phyloP scores from a whole-genome alignment of 1,284 basidiomycete species.

The Microstroma glucosiphilum region DNA sequence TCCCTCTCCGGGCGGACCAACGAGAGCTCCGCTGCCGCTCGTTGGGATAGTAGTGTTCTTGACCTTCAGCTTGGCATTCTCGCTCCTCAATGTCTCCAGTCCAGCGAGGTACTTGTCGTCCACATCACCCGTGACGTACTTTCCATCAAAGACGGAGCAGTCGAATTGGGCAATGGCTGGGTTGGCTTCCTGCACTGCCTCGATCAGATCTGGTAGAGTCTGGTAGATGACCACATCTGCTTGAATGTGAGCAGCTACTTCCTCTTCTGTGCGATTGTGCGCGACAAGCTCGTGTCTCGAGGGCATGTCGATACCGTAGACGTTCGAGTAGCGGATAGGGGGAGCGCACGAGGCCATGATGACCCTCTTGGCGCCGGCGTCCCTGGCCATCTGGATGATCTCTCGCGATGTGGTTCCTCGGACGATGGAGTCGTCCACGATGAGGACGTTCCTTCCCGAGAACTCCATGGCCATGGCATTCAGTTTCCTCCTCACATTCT shows the following conservation, averaged over 20 bases:
- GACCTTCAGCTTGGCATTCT: conserved; percentile 65
- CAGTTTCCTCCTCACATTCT: conserved; percentile 90
- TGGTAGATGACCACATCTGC: conserved; percentile 97
- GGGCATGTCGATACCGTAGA: conserved; percentile 99
- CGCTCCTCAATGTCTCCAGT: conserved; percentile 73
- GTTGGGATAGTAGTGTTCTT: conserved; percentile 22
- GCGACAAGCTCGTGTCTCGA: conserved; percentile 89
- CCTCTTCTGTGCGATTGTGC: conserved; percentile 67
- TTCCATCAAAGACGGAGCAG: conserved; percentile 94
- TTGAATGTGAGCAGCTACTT: conserved; percentile 78
- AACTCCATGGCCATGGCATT: conserved; percentile 99
- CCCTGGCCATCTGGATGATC: conserved; percentile 98
- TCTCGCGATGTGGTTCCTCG: conserved; percentile 97
- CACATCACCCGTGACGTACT: conserved; percentile 95
- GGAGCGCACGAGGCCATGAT: conserved; percentile 96
- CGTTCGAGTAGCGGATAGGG: conserved; percentile 88
- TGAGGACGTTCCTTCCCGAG: conserved; percentile 78
- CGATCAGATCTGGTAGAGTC: conserved; percentile 79
- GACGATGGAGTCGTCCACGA: conserved; percentile 98
- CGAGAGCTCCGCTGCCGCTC: conserved; percentile 22
- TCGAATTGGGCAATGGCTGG: conserved; percentile 74
- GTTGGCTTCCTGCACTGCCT: conserved; percentile 84
- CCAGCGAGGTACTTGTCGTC: conserved; percentile 73
- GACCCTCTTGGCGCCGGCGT: conserved; percentile 95
- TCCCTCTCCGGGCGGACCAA: conserved; percentile 15